Conservation (phyloP, 2,329 filamentous ascomycete species). For the Ilyonectria mors-panacis region DNA sequence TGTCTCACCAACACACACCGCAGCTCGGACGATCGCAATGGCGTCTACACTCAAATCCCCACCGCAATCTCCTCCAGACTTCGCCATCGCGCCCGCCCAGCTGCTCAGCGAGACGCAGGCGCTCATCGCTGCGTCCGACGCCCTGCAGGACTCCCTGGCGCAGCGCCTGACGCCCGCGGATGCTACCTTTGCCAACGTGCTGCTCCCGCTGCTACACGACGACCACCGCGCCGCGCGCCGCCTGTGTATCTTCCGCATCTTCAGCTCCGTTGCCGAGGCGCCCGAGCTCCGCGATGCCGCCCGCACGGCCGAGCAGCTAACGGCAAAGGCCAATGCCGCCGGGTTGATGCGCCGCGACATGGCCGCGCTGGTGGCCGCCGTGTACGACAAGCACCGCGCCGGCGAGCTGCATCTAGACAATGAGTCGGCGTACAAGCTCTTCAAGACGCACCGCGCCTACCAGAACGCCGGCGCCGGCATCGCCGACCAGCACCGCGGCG, state of each 20-base stretch:
- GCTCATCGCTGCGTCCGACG: conserved; percentile 38
- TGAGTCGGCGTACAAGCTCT: conserved; percentile 44
- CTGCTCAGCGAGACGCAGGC: conserved; percentile 53
- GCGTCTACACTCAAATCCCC: conserved; percentile 26
- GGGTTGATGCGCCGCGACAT: conserved; percentile 46
- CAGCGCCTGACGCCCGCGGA: conserved; percentile 33
- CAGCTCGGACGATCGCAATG: conserved; percentile 31
- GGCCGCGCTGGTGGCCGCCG: conserved; percentile 43
- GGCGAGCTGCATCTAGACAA: conserved; percentile 34
- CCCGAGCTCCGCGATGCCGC: conserved; percentile 47
- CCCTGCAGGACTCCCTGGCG: conserved; percentile 42
- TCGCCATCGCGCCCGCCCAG: conserved; percentile 29
- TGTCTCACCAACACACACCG: neutral
- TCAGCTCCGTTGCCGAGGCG: conserved; percentile 45
- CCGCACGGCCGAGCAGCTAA: conserved; percentile 43
- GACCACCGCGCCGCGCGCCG: conserved; percentile 37
- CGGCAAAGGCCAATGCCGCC: conserved; percentile 35
- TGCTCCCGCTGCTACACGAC: conserved; percentile 42
- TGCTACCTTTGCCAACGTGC: conserved; percentile 41
- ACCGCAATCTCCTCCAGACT: conserved; percentile 42
- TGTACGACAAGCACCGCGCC: conserved; percentile 31
- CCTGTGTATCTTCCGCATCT: conserved; percentile 40
- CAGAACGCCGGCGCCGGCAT: conserved; percentile 46
- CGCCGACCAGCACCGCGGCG: conserved; percentile 34
- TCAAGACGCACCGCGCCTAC: conserved; percentile 46